Conservation (phyloP, 2,329 filamentous ascomycete genomes). For the Emydomyces testavorans region DNA sequence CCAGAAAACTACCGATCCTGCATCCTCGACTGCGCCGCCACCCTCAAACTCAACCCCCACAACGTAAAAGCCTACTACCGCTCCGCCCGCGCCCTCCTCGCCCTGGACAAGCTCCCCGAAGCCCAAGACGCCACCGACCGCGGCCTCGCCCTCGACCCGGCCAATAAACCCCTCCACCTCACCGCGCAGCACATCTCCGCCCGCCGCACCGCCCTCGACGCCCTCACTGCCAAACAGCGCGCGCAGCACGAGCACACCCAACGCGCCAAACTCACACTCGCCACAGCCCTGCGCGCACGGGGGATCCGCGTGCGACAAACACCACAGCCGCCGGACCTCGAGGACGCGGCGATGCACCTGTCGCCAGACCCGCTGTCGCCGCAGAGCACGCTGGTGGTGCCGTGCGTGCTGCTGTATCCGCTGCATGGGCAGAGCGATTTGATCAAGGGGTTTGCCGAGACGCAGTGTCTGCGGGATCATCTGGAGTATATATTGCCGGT, state of each 20-base stretch:
- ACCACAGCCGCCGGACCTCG: conserved; percentile 66
- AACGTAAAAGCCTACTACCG: conserved; percentile 92
- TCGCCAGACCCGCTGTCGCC: conserved; percentile 62
- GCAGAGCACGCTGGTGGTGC: conserved; percentile 60
- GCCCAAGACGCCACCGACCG: conserved; percentile 66
- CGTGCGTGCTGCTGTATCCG: conserved; percentile 76
- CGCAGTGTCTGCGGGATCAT: conserved; percentile 62
- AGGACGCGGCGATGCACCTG: conserved; percentile 64
- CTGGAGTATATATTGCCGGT: conserved; percentile 74
- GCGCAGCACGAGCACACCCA: conserved; percentile 37
- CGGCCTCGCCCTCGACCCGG: conserved; percentile 60
- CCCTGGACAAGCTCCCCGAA: conserved; percentile 65
- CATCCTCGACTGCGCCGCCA: conserved; percentile 70
- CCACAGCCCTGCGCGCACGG: conserved; percentile 57
- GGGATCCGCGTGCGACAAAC: conserved; percentile 20
- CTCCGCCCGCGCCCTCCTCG: conserved; percentile 63
- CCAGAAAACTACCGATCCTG: conserved; percentile 74
- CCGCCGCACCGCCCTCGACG: conserved; percentile 46
- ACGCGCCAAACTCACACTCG: conserved; percentile 51
- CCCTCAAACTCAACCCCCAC: conserved; percentile 62
- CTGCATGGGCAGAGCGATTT: conserved; percentile 74
- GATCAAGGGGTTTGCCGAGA: conserved; percentile 74
- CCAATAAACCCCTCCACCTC: conserved; percentile 54
- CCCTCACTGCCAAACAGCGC: conserved; percentile 45
- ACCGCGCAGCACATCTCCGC: conserved; percentile 54